Conservation (phyloP, 345 rosid genomes). For the Aquilaria malaccensis region DNA sequence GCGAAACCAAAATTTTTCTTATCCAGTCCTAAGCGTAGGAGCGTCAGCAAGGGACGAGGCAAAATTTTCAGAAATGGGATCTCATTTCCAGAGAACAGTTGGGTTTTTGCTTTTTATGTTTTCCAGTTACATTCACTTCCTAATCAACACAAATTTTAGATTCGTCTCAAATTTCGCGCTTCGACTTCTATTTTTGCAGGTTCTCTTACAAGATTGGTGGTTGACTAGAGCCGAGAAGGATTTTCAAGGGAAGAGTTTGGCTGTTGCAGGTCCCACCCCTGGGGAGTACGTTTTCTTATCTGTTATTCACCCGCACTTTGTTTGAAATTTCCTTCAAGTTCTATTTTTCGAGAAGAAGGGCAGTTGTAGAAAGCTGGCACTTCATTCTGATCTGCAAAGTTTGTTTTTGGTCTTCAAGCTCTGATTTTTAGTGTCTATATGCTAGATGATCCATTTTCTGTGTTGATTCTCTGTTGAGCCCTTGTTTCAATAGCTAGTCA, state of each 20-base stretch:
- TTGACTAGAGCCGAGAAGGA: constrained; percentile 38
- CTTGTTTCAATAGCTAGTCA: too few relatives aligned
- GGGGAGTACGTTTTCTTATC: constrained; percentile 29
- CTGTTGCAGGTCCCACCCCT: constrained; percentile 55
- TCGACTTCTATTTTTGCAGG: constrained; percentile 22
- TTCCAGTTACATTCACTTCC: neutral
- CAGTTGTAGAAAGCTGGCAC: too few relatives aligned
- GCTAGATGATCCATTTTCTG: too few relatives aligned
- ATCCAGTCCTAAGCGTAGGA: too few relatives aligned
- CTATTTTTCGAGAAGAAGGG: too few relatives aligned
- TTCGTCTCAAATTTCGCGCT: too few relatives aligned
- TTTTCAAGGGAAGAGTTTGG: constrained; percentile 49
- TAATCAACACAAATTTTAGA: neutral
- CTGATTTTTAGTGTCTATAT: too few relatives aligned
- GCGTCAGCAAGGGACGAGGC: too few relatives aligned
- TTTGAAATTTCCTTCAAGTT: neutral
- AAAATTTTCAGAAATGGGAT: neutral
- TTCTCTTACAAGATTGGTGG: constrained; percentile 74
- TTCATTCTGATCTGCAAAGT: too few relatives aligned
- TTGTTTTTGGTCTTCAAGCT: too few relatives aligned
- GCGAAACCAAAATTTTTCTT: too few relatives aligned
- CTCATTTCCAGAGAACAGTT: constrained; percentile 21
- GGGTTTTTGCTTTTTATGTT: neutral
- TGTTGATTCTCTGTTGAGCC: too few relatives aligned
- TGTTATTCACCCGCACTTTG: neutral